These are phyloP conservation scores for Rhamnella rubrinervis DNA, from an alignment of 331 rosid species.

Conservation along the genomic window DNA sequence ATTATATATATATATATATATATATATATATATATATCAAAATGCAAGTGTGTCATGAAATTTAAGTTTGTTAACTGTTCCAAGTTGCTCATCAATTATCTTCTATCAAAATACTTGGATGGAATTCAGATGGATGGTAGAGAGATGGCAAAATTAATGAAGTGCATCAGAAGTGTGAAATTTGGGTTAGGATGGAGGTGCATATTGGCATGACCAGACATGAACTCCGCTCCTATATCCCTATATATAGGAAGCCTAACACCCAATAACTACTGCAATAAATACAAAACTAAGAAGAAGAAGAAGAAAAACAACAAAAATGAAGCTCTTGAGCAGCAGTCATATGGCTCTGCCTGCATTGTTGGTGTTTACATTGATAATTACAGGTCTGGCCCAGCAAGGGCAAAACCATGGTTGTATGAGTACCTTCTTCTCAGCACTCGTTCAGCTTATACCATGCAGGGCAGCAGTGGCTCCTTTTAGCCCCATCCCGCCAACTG, in stretches of 20 bases:
- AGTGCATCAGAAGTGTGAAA: slow-evolving; percentile 31
- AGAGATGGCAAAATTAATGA: not conserved
- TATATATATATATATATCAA: not conserved
- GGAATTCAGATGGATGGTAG: slow-evolving; percentile 12
- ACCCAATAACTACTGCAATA: no score
- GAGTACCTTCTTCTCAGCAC: slow-evolving; percentile 70
- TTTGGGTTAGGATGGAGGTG: slow-evolving; percentile 37
- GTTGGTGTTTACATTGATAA: slow-evolving; percentile 28
- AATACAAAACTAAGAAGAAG: no score
- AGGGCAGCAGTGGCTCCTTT: slow-evolving; percentile 76
- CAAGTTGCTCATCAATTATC: slow-evolving; percentile 20
- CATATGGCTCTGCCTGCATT: slow-evolving; percentile 19
- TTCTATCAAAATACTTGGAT: slow-evolving; percentile 4
- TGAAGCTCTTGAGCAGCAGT: slow-evolving; percentile 36
- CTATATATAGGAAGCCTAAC: slow-evolving; percentile 27
- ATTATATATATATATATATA: no score
- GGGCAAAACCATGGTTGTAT: slow-evolving; percentile 45
- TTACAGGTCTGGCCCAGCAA: slow-evolving; percentile 36
- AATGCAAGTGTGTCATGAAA: slow-evolving; percentile 31
- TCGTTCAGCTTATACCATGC: slow-evolving; percentile 85
- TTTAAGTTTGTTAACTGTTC: slow-evolving; percentile 35
- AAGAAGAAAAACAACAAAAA: slow-evolving; percentile 13
- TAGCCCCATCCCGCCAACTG: slow-evolving; percentile 66
- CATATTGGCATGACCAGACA: slow-evolving; percentile 24
- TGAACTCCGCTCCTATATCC: not conserved